These are phyloP conservation scores for Jackrogersella multiformis DNA, from an alignment of 495 filamentous ascomycete species.

Conservation along the genomic window DNA sequence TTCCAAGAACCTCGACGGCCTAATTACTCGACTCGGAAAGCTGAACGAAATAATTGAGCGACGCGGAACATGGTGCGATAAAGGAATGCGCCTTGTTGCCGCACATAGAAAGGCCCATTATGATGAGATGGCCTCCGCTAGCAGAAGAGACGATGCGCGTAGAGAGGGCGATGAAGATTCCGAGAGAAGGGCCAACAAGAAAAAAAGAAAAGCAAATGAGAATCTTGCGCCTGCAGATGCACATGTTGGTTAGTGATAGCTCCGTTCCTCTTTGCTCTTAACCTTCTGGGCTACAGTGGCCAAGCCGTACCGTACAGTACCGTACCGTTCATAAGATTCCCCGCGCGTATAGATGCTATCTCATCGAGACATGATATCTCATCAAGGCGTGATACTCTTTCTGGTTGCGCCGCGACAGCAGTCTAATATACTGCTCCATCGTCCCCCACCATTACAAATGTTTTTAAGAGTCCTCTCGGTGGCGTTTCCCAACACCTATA, in stretches of 20 bases:
- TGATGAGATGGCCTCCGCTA: constrained; percentile 56
- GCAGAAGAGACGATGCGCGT: constrained; percentile 54
- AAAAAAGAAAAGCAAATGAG: constrained; percentile 65
- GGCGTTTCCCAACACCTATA: too few species aligned
- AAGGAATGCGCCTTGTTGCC: constrained; percentile 75
- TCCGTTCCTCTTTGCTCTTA: background rate
- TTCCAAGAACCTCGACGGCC: constrained; percentile 73
- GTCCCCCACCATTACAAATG: background rate
- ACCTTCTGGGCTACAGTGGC: background rate
- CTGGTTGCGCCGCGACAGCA: background rate
- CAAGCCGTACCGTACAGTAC: too few species aligned
- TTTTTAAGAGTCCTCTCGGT: too few species aligned
- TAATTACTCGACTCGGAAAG: constrained; percentile 72
- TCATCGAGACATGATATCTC: too few species aligned
- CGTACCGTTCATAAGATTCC: too few species aligned
- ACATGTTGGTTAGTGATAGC: constrained; percentile 67
- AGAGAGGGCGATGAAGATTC: constrained; percentile 57
- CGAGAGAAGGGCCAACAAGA: constrained; percentile 63
- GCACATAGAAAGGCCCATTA: constrained; percentile 68
- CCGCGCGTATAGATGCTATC: background rate
- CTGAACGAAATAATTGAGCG: constrained; percentile 72
- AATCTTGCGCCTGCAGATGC: constrained; percentile 70
- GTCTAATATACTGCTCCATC: background rate
- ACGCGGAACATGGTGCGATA: constrained; percentile 70
- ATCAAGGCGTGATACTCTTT: too few species aligned